Conservation (phyloP, 176 grass and related monocot species). For the Stipa capillata region DNA sequence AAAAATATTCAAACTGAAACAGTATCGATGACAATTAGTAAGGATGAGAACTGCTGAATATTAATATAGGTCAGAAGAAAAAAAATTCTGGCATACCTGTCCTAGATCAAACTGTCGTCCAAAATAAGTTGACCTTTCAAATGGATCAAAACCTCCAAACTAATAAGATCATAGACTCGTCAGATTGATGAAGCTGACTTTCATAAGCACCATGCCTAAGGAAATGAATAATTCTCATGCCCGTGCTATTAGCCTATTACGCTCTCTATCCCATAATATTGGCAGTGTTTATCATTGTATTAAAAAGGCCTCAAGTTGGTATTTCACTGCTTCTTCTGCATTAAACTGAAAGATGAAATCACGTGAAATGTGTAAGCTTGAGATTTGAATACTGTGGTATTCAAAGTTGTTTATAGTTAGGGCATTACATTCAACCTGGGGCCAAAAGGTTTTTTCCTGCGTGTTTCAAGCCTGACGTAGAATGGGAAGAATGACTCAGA, state of each 20-base stretch:
- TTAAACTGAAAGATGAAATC: conserved; percentile 60
- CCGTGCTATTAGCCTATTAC: conserved; percentile 52
- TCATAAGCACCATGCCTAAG: neutral
- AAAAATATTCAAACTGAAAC: conserved; percentile 83
- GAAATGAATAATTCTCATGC: conserved; percentile 2
- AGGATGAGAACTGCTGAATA: neutral
- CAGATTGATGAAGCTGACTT: neutral
- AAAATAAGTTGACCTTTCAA: conserved; percentile 96
- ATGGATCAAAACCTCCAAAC: conserved; percentile 99
- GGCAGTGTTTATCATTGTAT: conserved; percentile 78
- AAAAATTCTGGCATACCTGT: conserved; percentile 41
- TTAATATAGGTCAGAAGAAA: neutral
- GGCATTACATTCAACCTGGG: conserved; percentile 79
- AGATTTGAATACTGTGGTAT: neutral
- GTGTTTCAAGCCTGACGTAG: conserved; percentile 62
- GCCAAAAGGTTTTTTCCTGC: conserved; percentile 60
- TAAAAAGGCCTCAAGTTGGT: conserved; percentile 84
- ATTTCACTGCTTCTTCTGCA: conserved; percentile 82
- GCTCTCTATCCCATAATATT: conserved; percentile 90
- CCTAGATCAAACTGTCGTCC: conserved; percentile 84
- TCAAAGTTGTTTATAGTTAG: conserved; percentile 13
- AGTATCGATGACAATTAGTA: neutral
- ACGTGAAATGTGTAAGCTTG: neutral
- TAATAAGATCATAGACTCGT: conserved; percentile 33
- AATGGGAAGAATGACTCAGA: neutral